These are phyloP conservation scores for Sarocladiaceae sp. DNA, from an alignment of 2,329 filamentous ascomycete species.

Conservation along the genomic window DNA sequence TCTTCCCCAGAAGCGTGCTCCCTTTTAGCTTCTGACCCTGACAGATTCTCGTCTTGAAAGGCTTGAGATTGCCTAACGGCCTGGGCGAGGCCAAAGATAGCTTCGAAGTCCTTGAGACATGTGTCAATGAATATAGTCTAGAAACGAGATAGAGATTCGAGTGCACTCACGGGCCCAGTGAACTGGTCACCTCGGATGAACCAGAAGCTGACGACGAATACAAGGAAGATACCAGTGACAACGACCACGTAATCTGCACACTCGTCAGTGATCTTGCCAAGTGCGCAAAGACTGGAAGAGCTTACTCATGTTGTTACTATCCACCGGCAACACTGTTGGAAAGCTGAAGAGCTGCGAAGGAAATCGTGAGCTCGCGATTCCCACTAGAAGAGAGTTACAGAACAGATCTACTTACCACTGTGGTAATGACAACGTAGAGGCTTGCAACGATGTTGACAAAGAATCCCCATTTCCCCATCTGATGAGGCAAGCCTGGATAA, in stretches of 20 bases:
- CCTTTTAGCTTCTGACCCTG: neutral
- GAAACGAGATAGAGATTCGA: neutral
- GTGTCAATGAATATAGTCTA: neutral
- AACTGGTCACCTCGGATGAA: slow-evolving; percentile 1
- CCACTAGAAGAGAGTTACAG: neutral
- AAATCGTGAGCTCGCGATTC: too few relatives aligned
- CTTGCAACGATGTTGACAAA: slow-evolving; percentile 25
- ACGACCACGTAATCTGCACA: slow-evolving; percentile 8
- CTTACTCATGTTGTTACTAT: slow-evolving; percentile 9
- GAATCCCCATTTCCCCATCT: slow-evolving; percentile 23
- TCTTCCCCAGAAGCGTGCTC: too few relatives aligned
- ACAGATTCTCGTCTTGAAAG: neutral
- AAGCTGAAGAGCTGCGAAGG: slow-evolving; percentile 10
- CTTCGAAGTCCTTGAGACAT: neutral
- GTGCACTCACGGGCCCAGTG: slow-evolving; percentile 6
- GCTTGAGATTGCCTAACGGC: neutral
- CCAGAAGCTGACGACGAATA: slow-evolving; percentile 9
- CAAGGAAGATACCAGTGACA: slow-evolving; percentile 10
- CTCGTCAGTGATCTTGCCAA: neutral
- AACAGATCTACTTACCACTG: slow-evolving; percentile 24
- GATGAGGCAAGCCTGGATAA: slow-evolving; percentile 20
- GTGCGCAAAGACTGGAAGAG: neutral
- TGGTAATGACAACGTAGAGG: slow-evolving; percentile 32
- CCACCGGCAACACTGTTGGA: slow-evolving; percentile 6
- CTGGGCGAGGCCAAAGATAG: neutral